Evolutionary conservation across 1,284 basidiomycete genomes (phyloP), one percentile per base, ranked within the genome.

Genomic region (Schizophyllum commune): DNA sequence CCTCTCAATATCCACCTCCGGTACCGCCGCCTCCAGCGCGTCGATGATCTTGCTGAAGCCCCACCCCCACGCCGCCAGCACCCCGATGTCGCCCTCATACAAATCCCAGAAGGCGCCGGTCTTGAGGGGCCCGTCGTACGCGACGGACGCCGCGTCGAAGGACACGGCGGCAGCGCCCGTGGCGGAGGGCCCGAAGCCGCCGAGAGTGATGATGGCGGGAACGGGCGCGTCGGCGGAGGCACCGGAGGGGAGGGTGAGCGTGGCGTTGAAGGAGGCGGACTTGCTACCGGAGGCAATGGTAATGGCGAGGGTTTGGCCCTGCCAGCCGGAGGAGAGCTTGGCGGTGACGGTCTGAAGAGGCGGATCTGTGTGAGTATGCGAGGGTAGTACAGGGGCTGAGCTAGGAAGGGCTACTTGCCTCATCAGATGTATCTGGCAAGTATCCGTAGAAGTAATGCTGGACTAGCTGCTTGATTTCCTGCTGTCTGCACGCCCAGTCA

Each of bases 11-110:
- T 83, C 75, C 71, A 84, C 79, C 39, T 75, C 72, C 17, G 39
- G 39, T 2, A 47, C 39, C 6, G 76, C 71, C 19, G 68, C 62
- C 68, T 82, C 79, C 60, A 84, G 76, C 13, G 74, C 80, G 66
- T 83, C 82, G 66, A 84, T 81, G 68, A 84, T 78, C 55, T 81
- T 78, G 62, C 75, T 75, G 58, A 82, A 77, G 61, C 77, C 82
- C 82, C 82, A 84, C 1, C 77, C 77, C 82, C 82, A 84, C 0
- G 82, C 82, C 13, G 74, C 80, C 77, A 83, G 78, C 11, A 81
- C 79, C 4, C 39, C 39, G 39, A 47, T 47, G 9, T 66, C 67
- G 57, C 65, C 68, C 19, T 81, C 82, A 67, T 77, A 84, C 21
- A 84, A 72, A 52, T 74, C 72, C 72, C 78, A 84, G 75, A 85